Percentiles rank a stretch among this genome's conserved stretches.
These are phyloP conservation scores for Fonsecaea pedrosoi DNA, from an alignment of 2,329 filamentous ascomycete species.

Conservation along the genomic window DNA sequence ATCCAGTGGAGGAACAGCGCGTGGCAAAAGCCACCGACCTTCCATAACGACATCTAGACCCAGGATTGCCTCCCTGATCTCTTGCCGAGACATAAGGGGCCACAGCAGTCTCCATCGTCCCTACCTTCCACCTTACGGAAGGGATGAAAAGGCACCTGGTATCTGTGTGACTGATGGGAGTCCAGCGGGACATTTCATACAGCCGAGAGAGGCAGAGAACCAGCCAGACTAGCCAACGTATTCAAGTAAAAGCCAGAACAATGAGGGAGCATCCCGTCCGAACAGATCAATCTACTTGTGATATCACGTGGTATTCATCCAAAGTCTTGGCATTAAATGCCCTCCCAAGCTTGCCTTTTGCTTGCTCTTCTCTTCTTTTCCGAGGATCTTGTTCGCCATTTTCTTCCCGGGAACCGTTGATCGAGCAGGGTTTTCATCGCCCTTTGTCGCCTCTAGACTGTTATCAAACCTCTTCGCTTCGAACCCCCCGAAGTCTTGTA, in stretches of 20 bases:
- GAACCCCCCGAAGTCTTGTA: not conserved
- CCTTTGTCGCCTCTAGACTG: not conserved
- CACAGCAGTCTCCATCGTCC: not conserved
- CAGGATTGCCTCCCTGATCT: not conserved
- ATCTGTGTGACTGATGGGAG: not conserved
- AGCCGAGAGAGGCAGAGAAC: not conserved
- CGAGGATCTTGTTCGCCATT: not conserved
- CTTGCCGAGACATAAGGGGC: not conserved
- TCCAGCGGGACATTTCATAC: not conserved
- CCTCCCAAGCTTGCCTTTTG: not conserved
- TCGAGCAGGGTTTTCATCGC: not conserved
- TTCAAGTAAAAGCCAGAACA: not conserved
- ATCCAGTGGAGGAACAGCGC: slow-evolving; percentile 34
- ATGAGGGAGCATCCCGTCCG: not conserved
- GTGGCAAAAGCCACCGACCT: slow-evolving; percentile 31
- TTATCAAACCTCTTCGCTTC: not conserved
- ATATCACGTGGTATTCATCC: too few relatives aligned
- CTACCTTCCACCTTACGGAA: not conserved
- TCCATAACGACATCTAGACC: slow-evolving; percentile 26
- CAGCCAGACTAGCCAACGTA: not conserved
- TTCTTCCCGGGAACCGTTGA: not conserved
- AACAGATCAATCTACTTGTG: not conserved
- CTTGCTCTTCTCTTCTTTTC: not conserved
- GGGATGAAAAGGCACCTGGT: not conserved
- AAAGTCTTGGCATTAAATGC: not conserved